phyloP scores from a whole-genome alignment of 129 eudicot genomes.

The Lonicera japonica region DNA sequence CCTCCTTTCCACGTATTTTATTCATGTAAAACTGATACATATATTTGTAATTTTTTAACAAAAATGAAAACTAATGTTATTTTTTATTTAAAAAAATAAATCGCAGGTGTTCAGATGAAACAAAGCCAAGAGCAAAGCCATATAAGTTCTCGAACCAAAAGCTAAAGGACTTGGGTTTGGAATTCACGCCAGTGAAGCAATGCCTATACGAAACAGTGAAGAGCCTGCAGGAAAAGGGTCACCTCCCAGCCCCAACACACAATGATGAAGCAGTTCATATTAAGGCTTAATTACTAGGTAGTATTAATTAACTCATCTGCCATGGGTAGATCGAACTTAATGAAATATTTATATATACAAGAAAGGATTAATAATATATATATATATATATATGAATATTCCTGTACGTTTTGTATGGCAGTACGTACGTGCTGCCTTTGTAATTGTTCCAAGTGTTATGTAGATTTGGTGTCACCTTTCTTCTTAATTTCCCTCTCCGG shows the following conservation, averaged over 20 bases:
- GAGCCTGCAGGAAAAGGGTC: conserved; percentile 94
- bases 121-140: conserved; percentile 76
- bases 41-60: no score
- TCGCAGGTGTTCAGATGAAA: conserved; percentile 85
- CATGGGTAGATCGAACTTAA: neutral
- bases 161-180: conserved; percentile 80
- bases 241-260: conserved; percentile 60
- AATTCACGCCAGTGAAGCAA: conserved; percentile 78
- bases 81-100: no score
- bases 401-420: no score
- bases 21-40: no score
- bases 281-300: conserved; percentile 41
- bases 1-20: no score
- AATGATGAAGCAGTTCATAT: conserved; percentile 50
- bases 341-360: no score
- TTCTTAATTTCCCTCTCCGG: no score
- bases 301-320: neutral
- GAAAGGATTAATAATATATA: no score
- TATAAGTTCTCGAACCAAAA: conserved; percentile 91
- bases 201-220: conserved; percentile 73
- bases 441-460: no score
- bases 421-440: neutral
- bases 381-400: no score
- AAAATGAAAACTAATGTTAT: no score
- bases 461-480: no score